These are phyloP conservation scores for Baffinella frigidus DNA, from an alignment of 208 protist genomes.

Conservation along the genomic window DNA sequence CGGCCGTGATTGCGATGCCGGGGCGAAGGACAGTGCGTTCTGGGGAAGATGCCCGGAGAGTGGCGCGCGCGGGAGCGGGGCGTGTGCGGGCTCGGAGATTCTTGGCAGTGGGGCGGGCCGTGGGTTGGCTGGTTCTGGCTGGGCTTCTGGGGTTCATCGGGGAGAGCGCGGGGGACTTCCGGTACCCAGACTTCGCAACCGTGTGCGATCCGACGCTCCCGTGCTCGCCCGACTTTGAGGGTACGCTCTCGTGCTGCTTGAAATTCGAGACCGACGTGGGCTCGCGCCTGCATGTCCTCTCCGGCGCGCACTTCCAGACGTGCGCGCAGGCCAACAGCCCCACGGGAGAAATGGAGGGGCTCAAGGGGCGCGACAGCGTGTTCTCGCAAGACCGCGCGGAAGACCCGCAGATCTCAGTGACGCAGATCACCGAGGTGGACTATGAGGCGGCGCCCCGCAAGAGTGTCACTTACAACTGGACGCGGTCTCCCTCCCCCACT, in stretches of 20 bases:
- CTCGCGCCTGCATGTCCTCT: neutral
- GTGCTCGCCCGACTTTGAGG: neutral
- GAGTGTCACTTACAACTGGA: conserved; percentile 25
- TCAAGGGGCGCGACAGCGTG: conserved; percentile 12
- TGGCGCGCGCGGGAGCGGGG: no score
- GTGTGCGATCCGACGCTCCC: conserved; percentile 13
- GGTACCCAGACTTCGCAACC: conserved; percentile 12
- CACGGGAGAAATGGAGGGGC: neutral
- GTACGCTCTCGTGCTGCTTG: conserved; percentile 11
- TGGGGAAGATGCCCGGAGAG: no score
- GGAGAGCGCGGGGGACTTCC: conserved; percentile 5
- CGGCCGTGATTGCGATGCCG: no score
- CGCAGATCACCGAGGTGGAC: neutral
- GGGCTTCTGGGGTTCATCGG: no score
- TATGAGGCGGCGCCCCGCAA: neutral
- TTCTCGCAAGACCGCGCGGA: neutral
- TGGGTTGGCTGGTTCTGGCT: no score
- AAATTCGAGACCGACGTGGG: neutral
- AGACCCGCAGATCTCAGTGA: conserved; percentile 11
- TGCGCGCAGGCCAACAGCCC: neutral
- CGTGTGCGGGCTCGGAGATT: no score
- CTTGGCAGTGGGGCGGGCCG: no score
- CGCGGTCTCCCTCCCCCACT: no score
- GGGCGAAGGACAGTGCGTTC: no score
- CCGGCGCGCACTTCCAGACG: conserved; percentile 13